These are phyloP conservation scores for Talaromyces marneffei DNA, from an alignment of 2,329 filamentous ascomycete species.

Conservation along the genomic window DNA sequence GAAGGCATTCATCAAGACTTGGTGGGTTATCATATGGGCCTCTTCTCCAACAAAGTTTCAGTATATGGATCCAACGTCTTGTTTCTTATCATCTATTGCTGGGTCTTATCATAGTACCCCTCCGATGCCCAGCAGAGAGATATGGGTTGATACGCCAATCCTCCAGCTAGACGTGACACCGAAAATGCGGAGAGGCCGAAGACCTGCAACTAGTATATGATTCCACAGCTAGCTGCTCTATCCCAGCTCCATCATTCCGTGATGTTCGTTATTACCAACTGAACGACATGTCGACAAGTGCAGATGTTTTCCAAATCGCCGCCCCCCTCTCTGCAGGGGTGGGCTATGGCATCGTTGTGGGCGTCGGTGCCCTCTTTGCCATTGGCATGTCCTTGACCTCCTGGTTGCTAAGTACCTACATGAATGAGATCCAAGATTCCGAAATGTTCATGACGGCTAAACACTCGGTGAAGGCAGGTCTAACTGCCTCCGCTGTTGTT, in stretches of 20 bases:
- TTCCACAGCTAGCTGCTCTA: not conserved
- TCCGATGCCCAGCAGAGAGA: not conserved
- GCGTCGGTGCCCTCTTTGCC: constrained; percentile 1
- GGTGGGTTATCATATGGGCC: not conserved
- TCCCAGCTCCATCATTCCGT: not conserved
- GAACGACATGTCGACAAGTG: not conserved
- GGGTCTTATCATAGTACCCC: not conserved
- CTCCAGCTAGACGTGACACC: not conserved
- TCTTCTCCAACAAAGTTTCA: not conserved
- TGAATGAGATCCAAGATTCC: constrained; percentile 15
- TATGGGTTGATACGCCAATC: not conserved
- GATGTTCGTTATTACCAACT: not conserved
- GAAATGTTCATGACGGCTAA: constrained; percentile 25
- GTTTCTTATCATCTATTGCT: not conserved
- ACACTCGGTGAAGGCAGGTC: constrained; percentile 28
- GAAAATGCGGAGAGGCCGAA: not conserved
- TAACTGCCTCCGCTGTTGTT: constrained; percentile 42
- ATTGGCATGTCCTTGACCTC: constrained; percentile 4
- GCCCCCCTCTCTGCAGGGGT: constrained; percentile 3
- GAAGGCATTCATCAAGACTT: not conserved
- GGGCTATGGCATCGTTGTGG: not conserved
- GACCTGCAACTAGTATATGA: not conserved
- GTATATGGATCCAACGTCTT: not conserved
- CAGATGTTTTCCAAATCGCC: not conserved
- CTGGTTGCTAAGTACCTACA: constrained; percentile 2